Base-by-base conservation (phyloP, 352 stramenopile species). In the Phytophthora niederhauseri region DNA sequence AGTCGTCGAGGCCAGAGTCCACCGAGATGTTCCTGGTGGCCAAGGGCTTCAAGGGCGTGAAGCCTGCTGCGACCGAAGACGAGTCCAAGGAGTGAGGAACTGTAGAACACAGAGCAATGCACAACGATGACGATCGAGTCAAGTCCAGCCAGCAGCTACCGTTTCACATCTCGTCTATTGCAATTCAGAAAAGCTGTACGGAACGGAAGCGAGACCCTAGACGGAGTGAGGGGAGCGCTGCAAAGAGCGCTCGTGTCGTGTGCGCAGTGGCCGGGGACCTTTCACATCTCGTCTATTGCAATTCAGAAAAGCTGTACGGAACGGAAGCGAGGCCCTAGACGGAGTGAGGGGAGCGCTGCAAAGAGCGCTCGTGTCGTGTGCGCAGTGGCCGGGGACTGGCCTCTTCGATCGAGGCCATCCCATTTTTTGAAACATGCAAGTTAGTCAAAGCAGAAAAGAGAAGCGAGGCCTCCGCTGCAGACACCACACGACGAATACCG, bases 11-110 rank as follows among this genome's bases (percentile, higher is more conserved):
- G 9, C 72, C 82, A 30, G 89, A 97, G 69, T 96, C 90, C 4
- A 92, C 85, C 26, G 89, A 97, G 66, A 87, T 96, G 73, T 97
- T 94, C 43, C 64, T 95, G 26, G 76, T 95, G 43, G 90, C 86
- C 4, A 92, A 93, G 55, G 85, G 81, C 1, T 96, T 82, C 58
- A 83, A 84, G 55, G 70, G 72, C 0, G 43, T 46, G 19, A 52
- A 64, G 26, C 20, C 38, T 20, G 15, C 36, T 8, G 19, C 55
- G 36, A 26, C 8, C 17, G 50, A 17, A 17, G 11, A 41, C 34
- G 34, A 30, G 5, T 3, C 34, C 34, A 41, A 50, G 15, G 1
- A 51, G 9, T 15, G 36, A 19, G 14, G 53, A 51, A 31, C n/a
- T 22, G 2, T 15, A 49, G 57, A 62, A 26, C 4, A 56, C 17